Percentiles rank a stretch among this genome's conserved stretches.
These are phyloP conservation scores for Rhizophlyctis rosea DNA, from an alignment of 192 early-diverging fungal genomes.

Conservation along the genomic window DNA sequence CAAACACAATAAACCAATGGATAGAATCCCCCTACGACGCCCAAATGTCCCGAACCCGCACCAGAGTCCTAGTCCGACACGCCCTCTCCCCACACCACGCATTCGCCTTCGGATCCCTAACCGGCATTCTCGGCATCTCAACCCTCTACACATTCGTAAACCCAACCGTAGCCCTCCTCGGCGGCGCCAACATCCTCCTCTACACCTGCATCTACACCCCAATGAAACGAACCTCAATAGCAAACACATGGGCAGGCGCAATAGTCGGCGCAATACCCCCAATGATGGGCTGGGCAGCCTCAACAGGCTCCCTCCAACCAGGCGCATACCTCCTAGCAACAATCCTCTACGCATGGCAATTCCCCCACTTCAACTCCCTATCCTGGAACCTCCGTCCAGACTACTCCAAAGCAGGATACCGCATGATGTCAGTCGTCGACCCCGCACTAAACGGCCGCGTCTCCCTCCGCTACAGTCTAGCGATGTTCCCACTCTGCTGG, in stretches of 20 bases:
- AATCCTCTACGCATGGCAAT: constrained; percentile 95
- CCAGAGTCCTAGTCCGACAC: constrained; percentile 79
- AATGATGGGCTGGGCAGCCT: constrained; percentile 96
- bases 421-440: constrained; percentile 87
- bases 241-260: constrained; percentile 95
- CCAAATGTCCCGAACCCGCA: constrained; percentile 93
- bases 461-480: constrained; percentile 71
- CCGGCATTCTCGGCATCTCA: constrained; percentile 65
- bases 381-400: constrained; percentile 88
- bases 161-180: constrained; percentile 78
- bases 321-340: constrained; percentile 80
- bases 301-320: constrained; percentile 66
- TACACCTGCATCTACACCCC: constrained; percentile 90
- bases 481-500: constrained; percentile 69
- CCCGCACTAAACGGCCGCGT: constrained; percentile 88
- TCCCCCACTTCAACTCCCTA: constrained; percentile 96
- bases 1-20: constrained; percentile 97
- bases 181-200: constrained; percentile 80
- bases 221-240: constrained; percentile 87
- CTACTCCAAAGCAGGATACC: constrained; percentile 95
- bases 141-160: constrained; percentile 78
- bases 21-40: constrained; percentile 93
- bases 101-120: constrained; percentile 62
- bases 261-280: constrained; percentile 97
- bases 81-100: constrained; percentile 70